Percentiles rank a stretch among this genome's conserved stretches.
Conservation (phyloP, 2,329 filamentous ascomycete genomes). For the Verticillium albo-atrum region DNA sequence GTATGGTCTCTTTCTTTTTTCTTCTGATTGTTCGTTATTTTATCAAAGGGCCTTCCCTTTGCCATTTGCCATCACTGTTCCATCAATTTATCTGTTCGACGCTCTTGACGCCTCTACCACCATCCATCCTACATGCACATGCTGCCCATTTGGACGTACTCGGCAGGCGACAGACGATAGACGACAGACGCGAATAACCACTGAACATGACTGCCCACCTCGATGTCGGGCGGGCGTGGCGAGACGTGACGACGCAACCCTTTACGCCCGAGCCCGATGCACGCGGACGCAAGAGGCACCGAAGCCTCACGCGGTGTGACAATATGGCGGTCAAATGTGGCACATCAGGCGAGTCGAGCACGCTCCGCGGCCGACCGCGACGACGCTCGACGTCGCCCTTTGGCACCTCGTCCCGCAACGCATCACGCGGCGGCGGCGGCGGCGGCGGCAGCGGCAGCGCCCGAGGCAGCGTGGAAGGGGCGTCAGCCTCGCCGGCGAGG, state of each 20-base stretch:
- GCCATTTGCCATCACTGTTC: neutral
- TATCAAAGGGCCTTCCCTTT: neutral
- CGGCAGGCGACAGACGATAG: neutral
- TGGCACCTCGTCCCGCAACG: constrained; percentile 21
- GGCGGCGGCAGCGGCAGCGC: constrained; percentile 8
- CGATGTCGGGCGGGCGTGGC: neutral
- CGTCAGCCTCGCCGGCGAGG: constrained; percentile 33
- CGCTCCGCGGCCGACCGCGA: constrained; percentile 34
- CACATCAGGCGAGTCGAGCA: constrained; percentile 36
- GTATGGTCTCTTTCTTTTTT: neutral
- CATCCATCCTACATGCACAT: neutral
- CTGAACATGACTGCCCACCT: neutral
- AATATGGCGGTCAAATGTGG: constrained; percentile 28
- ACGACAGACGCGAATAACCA: too few relatives aligned
- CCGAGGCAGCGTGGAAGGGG: constrained; percentile 6
- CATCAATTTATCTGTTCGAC: neutral
- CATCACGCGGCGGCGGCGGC: constrained; percentile 19
- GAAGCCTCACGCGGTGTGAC: constrained; percentile 28
- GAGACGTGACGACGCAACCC: neutral
- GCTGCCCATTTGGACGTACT: neutral
- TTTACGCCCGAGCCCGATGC: constrained; percentile 10
- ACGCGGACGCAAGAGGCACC: constrained; percentile 34
- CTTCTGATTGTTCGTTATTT: neutral
- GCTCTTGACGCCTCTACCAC: too few relatives aligned
- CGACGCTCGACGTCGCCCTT: constrained; percentile 32